phyloP scores from a whole-genome alignment of 1,284 basidiomycete genomes.

The Microstroma glucosiphilum region DNA sequence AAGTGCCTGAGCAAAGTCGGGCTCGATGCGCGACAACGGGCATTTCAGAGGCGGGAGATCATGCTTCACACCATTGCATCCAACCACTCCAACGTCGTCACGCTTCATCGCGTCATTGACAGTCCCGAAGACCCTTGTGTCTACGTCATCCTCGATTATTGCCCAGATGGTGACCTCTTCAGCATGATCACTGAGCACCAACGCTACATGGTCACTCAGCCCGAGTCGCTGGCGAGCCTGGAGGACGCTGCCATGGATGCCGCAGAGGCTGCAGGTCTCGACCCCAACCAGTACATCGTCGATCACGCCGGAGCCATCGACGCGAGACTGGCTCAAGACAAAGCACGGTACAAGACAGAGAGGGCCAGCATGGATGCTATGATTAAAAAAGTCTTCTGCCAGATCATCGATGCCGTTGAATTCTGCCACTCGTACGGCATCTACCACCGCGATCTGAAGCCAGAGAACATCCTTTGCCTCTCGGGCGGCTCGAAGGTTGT shows the following conservation, averaged over 20 bases:
- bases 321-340: conserved; percentile 9
- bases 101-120: conserved; percentile 81
- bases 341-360: conserved; percentile 15
- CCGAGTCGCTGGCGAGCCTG: not conserved
- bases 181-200: conserved; percentile 63
- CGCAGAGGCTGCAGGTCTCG: conserved; percentile 16
- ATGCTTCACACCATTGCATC: conserved; percentile 62
- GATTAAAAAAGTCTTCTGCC: conserved; percentile 45
- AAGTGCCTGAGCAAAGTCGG: conserved; percentile 67
- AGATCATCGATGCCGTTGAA: conserved; percentile 83
- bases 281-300: conserved; percentile 6
- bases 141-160: conserved; percentile 64
- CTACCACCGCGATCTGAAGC: conserved; percentile 95
- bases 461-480: conserved; percentile 90
- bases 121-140: conserved; percentile 55
- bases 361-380: conserved; percentile 37
- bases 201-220: conserved; percentile 59
- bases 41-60: conserved; percentile 73
- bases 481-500: conserved; percentile 68
- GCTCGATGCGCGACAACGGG: conserved; percentile 65
- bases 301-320: conserved; percentile 27
- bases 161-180: conserved; percentile 86
- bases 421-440: conserved; percentile 68
- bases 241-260: not conserved
- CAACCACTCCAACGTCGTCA: conserved; percentile 73